These are phyloP conservation scores for Pseudisothecium myosuroides DNA, from an alignment of 225 moss, liverwort and hornwort species.

Conservation along the genomic window DNA sequence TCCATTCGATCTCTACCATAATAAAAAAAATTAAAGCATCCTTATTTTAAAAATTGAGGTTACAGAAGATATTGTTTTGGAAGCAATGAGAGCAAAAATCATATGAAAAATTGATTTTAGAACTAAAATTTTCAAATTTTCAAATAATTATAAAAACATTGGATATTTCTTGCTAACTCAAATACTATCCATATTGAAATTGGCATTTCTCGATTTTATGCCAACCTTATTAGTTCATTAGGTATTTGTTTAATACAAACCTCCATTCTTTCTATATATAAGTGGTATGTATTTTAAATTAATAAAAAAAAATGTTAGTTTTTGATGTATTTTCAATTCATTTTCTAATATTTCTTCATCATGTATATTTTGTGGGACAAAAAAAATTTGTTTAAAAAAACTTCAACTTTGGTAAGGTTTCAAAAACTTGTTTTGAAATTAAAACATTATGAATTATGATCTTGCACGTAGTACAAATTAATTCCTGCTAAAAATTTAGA, in stretches of 20 bases:
- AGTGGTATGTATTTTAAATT: background rate
- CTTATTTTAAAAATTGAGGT: background rate
- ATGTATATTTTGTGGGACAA: background rate
- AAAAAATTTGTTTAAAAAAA: background rate
- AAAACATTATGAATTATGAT: background rate
- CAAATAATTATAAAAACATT: background rate
- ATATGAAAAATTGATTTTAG: background rate
- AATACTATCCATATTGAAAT: background rate
- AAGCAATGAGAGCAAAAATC: background rate
- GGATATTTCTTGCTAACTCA: background rate
- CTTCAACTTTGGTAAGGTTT: background rate
- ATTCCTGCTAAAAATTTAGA: background rate
- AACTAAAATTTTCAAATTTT: background rate
- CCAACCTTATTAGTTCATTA: background rate
- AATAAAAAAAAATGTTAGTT: background rate
- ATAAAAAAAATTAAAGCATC: background rate
- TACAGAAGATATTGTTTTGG: background rate
- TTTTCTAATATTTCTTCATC: background rate
- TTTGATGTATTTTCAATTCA: background rate
- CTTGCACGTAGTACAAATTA: background rate
- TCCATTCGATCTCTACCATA: background rate
- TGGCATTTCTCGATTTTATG: too few relatives aligned
- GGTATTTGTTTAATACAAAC: accelerated
- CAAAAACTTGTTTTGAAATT: background rate
- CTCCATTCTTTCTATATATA: background rate